Percentiles rank a stretch among this genome's conserved stretches.
Conservation (phyloP, 805 yeast species). For the Zygoascus biomembranicola region DNA sequence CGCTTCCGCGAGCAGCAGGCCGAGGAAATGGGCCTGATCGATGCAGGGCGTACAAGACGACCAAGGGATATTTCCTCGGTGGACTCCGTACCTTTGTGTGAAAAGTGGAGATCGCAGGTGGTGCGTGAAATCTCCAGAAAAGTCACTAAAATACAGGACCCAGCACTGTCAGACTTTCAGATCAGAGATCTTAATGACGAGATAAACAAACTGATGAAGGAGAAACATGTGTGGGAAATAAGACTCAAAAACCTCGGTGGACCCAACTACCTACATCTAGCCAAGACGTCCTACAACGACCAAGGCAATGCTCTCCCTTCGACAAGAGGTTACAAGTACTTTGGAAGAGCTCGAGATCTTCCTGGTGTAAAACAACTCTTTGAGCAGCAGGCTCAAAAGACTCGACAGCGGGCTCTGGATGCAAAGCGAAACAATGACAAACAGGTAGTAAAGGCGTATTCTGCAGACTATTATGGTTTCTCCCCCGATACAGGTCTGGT, state of each 20-base stretch:
- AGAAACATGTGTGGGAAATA: conserved; percentile 71
- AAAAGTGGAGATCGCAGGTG: conserved; percentile 57
- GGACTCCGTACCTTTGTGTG: conserved; percentile 52
- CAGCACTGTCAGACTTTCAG: conserved; percentile 46
- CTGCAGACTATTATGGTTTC: conserved; percentile 26
- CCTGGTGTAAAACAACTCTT: conserved; percentile 57
- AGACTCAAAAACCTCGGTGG: conserved; percentile 68
- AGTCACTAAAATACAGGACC: conserved; percentile 57
- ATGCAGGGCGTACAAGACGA: conserved; percentile 46
- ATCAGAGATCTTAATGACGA: conserved; percentile 69
- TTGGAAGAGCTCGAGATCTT: conserved; percentile 75
- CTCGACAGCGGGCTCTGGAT: conserved; percentile 9
- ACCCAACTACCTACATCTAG: conserved; percentile 44
- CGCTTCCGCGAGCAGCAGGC: conserved; percentile 58
- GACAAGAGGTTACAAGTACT: conserved; percentile 57
- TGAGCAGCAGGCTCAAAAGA: conserved; percentile 27
- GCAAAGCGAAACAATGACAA: conserved; percentile 1
- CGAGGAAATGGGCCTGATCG: conserved; percentile 49
- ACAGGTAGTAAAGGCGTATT: conserved; percentile 12
- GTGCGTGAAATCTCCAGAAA: conserved; percentile 55
- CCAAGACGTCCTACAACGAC: conserved; percentile 8
- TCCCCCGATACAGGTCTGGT: conserved; percentile 18
- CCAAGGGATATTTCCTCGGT: conserved; percentile 55
- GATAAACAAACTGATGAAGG: conserved; percentile 56
- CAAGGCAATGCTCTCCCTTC: conserved; percentile 19